Conservation (phyloP, 371 early-diverging fungal genomes). For the Lichtheimia corymbifera region DNA sequence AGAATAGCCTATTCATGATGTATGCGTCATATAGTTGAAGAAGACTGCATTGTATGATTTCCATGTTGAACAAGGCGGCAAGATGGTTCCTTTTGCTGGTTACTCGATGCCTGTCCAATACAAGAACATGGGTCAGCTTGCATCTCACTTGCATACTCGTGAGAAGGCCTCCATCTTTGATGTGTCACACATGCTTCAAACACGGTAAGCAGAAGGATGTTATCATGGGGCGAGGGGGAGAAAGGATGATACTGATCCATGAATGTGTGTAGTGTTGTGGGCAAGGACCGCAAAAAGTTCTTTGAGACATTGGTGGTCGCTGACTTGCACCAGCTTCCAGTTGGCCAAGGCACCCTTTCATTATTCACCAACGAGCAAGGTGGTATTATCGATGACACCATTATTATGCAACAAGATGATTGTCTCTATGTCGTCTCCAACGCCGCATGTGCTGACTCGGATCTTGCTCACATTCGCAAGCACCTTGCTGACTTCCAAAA, state of each 20-base stretch:
- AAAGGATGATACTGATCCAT: too few relatives aligned
- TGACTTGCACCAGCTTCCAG: conserved; percentile 80
- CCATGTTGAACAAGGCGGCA: conserved; percentile 88
- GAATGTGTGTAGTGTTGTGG: conserved; percentile 64
- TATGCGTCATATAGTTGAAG: conserved; percentile 32
- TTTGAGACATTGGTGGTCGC: conserved; percentile 88
- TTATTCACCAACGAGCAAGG: conserved; percentile 95
- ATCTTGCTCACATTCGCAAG: conserved; percentile 81
- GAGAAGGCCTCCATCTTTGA: conserved; percentile 94
- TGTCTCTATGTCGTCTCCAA: conserved; percentile 95
- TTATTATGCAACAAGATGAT: conserved; percentile 85
- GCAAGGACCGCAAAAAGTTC: conserved; percentile 87
- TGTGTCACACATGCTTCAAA: conserved; percentile 98
- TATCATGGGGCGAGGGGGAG: background rate
- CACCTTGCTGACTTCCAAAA: conserved; percentile 79
- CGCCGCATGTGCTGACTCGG: conserved; percentile 97
- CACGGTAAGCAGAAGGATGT: conserved; percentile 58
- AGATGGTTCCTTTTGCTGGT: conserved; percentile 98
- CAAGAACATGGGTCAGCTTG: conserved; percentile 75
- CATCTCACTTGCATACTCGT: conserved; percentile 90
- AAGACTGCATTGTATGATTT: conserved; percentile 92
- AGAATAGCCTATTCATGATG: background rate
- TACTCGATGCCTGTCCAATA: conserved; percentile 97
- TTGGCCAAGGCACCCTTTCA: conserved; percentile 83
- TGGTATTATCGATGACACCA: conserved; percentile 97